phyloP scores from a whole-genome alignment of 1,284 basidiomycete genomes.

The Papiliotrema flavescens region DNA sequence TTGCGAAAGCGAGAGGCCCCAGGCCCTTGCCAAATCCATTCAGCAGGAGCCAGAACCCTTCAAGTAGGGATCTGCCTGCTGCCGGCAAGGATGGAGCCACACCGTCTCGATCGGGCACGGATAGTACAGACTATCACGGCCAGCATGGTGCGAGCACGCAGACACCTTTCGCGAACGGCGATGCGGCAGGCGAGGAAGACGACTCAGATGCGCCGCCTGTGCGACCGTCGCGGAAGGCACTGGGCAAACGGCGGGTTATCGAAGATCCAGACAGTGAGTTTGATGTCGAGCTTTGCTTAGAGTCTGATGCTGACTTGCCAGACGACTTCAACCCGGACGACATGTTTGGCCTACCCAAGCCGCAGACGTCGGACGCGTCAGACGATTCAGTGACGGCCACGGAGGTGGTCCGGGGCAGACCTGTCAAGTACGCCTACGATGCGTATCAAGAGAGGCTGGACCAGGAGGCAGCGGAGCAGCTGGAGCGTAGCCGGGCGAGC shows the following conservation, averaged over 20 bases:
- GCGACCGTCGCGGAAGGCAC: conserved; percentile 43
- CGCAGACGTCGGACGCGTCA: conserved; percentile 16
- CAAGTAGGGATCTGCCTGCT: conserved; percentile 10
- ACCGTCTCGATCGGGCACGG: conserved; percentile 21
- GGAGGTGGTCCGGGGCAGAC: conserved; percentile 31
- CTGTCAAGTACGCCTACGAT: conserved; percentile 46
- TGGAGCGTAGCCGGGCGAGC: background rate
- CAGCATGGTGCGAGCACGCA: too few species aligned
- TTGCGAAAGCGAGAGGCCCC: conserved; percentile 17
- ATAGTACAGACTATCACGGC: conserved; percentile 11
- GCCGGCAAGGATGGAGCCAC: background rate
- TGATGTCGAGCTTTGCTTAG: too few species aligned
- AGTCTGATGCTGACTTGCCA: conserved; percentile 4
- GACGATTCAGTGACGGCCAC: conserved; percentile 33
- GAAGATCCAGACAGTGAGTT: conserved; percentile 40
- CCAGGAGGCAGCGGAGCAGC: conserved; percentile 8
- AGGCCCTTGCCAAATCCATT: conserved; percentile 41
- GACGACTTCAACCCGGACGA: conserved; percentile 46
- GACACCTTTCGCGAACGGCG: background rate
- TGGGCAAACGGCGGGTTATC: conserved; percentile 44
- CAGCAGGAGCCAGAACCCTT: conserved; percentile 12
- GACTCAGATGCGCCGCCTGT: conserved; percentile 2
- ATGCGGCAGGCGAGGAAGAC: conserved; percentile 23
- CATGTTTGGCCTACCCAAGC: conserved; percentile 26
- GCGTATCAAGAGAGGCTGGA: conserved; percentile 44